A percentile compares a stretch with the other conserved stretches of the same genome.
Conservation (phyloP, 345 rosid genomes). For the Aethionema arabicum region DNA sequence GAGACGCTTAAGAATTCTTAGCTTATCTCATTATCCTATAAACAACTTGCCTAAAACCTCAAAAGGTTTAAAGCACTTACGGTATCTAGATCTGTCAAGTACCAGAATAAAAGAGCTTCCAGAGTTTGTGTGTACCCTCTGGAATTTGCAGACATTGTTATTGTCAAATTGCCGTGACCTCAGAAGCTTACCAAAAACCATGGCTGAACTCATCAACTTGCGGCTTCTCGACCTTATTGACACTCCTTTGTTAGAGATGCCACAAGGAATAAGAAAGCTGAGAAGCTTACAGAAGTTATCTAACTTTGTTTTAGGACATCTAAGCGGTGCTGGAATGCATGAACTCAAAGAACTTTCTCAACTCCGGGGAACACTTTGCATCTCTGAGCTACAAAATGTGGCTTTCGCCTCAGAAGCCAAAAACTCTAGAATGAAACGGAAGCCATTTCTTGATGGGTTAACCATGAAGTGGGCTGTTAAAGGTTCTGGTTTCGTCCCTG, state of each 20-base stretch:
- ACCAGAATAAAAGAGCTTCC: constrained; percentile 36
- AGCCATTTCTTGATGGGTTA: constrained; percentile 36
- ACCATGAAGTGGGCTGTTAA: constrained; percentile 36
- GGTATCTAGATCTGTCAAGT: constrained; percentile 40
- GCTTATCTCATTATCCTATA: constrained; percentile 38
- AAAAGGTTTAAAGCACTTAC: constrained; percentile 32
- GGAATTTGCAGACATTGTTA: constrained; percentile 39
- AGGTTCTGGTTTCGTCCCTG: constrained; percentile 6
- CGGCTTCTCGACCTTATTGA: constrained; percentile 37
- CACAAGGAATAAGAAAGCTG: constrained; percentile 37
- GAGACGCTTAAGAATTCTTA: constrained; percentile 31
- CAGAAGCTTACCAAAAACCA: constrained; percentile 36
- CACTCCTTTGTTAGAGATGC: constrained; percentile 37
- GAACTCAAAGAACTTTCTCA: constrained; percentile 37
- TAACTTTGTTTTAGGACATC: constrained; percentile 33
- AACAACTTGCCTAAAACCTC: constrained; percentile 35
- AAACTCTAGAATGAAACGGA: constrained; percentile 37
- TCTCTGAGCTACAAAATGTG: constrained; percentile 38
- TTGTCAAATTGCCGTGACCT: constrained; percentile 30
- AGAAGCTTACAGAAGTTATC: constrained; percentile 36
- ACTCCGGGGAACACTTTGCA: constrained; percentile 40
- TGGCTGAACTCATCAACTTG: constrained; percentile 39
- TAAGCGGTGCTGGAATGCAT: constrained; percentile 32
- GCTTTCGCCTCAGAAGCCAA: constrained; percentile 35
- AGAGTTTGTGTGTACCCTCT: constrained; percentile 37